Evolutionary conservation across 2,329 filamentous ascomycete species (phyloP).

Genomic region (Decorospora gaudefroyi): DNA sequence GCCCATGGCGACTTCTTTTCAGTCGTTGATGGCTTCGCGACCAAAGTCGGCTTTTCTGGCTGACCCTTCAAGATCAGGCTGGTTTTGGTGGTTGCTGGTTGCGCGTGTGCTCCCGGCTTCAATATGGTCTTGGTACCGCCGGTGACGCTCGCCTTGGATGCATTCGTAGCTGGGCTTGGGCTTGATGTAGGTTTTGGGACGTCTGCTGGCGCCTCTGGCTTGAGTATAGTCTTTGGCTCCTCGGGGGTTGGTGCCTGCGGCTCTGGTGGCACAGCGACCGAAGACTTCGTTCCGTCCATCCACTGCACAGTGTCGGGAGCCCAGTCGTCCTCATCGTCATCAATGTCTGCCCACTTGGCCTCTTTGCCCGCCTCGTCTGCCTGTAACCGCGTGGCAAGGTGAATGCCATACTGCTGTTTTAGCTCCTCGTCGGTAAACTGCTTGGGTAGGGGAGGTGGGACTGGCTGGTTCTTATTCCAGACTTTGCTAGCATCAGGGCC

Average conservation of each 20-base stretch:
- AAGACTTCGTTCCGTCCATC: conserved; percentile 86
- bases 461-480: conserved; percentile 89
- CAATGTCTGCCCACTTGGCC: conserved; percentile 86
- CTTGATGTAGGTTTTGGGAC: conserved; percentile 42
- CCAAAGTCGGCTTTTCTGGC: conserved; percentile 71
- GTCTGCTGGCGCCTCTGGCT: conserved; percentile 42
- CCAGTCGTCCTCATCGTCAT: conserved; percentile 88
- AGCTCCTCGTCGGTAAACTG: conserved; percentile 86
- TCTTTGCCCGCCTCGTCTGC: conserved; percentile 74
- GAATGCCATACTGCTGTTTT: conserved; percentile 81
- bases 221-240: conserved; percentile 33
- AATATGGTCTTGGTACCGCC: conserved; percentile 55
- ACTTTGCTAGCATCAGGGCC: conserved; percentile 74
- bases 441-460: conserved; percentile 71
- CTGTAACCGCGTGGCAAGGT: conserved; percentile 77
- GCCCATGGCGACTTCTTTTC: conserved; percentile 93
- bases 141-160: conserved; percentile 46
- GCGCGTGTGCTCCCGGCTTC: conserved; percentile 52
- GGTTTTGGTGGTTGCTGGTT: conserved; percentile 45
- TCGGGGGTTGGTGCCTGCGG: conserved; percentile 37
- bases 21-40: conserved; percentile 70
- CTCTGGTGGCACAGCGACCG: conserved; percentile 62
- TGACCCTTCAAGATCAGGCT: conserved; percentile 69
- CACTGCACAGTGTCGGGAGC: conserved; percentile 82
- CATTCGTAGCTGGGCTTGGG: conserved; percentile 25